Base-by-base conservation (phyloP, 2,329 filamentous ascomycete genomes). In the Fusarium sarcochroum region DNA sequence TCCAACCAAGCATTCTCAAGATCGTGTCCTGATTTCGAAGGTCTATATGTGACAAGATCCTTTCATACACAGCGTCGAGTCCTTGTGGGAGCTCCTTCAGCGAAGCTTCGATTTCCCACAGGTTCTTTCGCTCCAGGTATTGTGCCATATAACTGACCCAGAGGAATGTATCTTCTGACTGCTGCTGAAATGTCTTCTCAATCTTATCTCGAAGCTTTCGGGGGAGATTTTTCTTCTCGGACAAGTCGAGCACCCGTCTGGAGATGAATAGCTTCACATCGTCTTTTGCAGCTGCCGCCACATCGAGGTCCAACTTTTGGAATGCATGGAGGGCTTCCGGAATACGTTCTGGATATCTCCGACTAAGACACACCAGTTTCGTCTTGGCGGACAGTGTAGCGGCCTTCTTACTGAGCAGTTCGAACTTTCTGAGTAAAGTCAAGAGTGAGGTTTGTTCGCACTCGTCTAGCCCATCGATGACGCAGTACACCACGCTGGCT, bases 401-500 rank as follows among this genome's bases (percentile, higher is more conserved):
- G 0, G 15, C 10, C 2, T 4, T 14, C 5, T 9, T 21, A 4
- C 53, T 51, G 0, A 54, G n/a, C 11, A 10, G 25, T 17, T 51
- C 32, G 0, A 51, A 21, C 25, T 55, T 23, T 3, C 27, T 5
- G 0, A 66, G 25, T 10, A 69, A 10, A 1, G 23, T n/a, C 0
- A n/a, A 7, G 1, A 69, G 10, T 0, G 61, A 63, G 0, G 1
- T 40, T 1, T 53, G 38, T 7, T 63, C 44, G 13, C 65, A 66
- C 32, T 70, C 66, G 6, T 70, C 68, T 0, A 56, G 35, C 0
- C 18, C 66, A 23, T 66, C 63, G 0, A 68, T 13, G 0, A 68
- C 6, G 1, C 66, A 66, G 21, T 66, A 66, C 1, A 65, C 18
- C 0, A 8, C 27, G 1, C 1, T 4, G 1, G n/a, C 23, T 0